Percentiles rank a stretch among this genome's conserved stretches.
These are phyloP conservation scores for Drechslerella dactyloides DNA, from an alignment of 2,329 filamentous ascomycete genomes.

Conservation along the genomic window DNA sequence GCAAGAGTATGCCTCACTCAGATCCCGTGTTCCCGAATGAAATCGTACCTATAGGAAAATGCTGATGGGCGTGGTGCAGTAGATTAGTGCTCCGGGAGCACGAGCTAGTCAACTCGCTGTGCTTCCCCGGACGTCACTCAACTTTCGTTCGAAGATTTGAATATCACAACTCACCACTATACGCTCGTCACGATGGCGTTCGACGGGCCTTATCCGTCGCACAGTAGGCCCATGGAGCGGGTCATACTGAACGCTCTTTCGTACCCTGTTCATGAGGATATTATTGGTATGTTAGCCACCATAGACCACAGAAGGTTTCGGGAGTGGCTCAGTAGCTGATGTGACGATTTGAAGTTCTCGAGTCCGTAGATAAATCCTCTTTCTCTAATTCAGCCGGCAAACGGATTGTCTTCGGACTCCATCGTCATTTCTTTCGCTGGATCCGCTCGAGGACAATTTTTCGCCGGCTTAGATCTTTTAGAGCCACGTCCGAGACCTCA, in stretches of 20 bases:
- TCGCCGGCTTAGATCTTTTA: slow-evolving; percentile 24
- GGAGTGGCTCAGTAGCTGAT: neutral
- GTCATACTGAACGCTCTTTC: slow-evolving; percentile 38
- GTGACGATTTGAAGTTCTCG: neutral
- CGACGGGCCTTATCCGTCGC: slow-evolving; percentile 33
- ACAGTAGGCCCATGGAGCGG: slow-evolving; percentile 40
- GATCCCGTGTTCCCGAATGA: neutral
- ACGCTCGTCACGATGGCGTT: slow-evolving; percentile 20
- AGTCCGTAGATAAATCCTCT: slow-evolving; percentile 15
- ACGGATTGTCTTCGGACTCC: slow-evolving; percentile 8
- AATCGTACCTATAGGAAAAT: neutral
- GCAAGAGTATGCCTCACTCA: neutral
- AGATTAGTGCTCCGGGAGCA: no score
- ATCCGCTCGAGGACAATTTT: slow-evolving; percentile 33
- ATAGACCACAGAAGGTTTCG: neutral
- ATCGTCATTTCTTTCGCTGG: slow-evolving; percentile 18
- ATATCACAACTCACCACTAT: neutral
- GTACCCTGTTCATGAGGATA: slow-evolving; percentile 23
- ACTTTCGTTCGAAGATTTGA: no score
- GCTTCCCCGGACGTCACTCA: no score
- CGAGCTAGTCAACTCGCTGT: no score
- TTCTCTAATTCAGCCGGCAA: slow-evolving; percentile 6
- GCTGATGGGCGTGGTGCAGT: no score
- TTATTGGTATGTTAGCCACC: slow-evolving; percentile 20
- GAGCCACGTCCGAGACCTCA: slow-evolving; percentile 5